Evolutionary conservation across 306 rosid species (phyloP).

Genomic region (Rubus parviflorus): DNA sequence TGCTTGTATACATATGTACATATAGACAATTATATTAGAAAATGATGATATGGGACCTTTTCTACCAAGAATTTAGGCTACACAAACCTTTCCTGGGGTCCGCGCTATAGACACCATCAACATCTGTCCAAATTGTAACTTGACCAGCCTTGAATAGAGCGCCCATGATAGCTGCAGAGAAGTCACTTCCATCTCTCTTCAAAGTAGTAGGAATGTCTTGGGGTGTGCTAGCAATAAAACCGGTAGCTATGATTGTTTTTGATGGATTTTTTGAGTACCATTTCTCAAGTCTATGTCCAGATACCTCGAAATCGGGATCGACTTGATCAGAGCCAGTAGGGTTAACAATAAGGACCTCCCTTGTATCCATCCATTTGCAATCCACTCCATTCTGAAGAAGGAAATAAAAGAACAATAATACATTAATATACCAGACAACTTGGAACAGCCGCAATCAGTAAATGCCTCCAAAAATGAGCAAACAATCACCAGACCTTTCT

Average conservation of each 20-base stretch:
- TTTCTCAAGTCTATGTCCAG: conserved; percentile 64
- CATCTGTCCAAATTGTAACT: conserved; percentile 99
- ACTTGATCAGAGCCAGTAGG: conserved; percentile 88
- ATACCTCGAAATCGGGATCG: conserved; percentile 81
- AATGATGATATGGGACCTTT: neutral
- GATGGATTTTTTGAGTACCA: conserved; percentile 78
- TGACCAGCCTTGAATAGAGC: conserved; percentile 72
- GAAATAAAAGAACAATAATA: conserved; percentile 21
- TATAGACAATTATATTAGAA: neutral
- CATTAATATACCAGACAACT: conserved; percentile 21
- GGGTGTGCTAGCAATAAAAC: conserved; percentile 96
- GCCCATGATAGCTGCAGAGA: conserved; percentile 97
- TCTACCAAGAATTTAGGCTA: conserved; percentile 21
- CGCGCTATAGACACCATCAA: conserved; percentile 96
- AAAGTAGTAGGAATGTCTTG: conserved; percentile 86
- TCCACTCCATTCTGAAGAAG: conserved; percentile 66
- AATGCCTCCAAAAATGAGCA: conserved; percentile 17
- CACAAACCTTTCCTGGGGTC: conserved; percentile 93
- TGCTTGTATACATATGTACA: neutral
- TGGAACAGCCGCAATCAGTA: conserved; percentile 8
- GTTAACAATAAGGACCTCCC: conserved; percentile 92
- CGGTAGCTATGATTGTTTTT: conserved; percentile 79
- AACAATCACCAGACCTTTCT: conserved; percentile 60
- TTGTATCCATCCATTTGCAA: conserved; percentile 98
- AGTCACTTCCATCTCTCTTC: conserved; percentile 99